Evolutionary conservation across 73 alveolate genomes (phyloP).

Genomic region (Symbiodinium natans): DNA sequence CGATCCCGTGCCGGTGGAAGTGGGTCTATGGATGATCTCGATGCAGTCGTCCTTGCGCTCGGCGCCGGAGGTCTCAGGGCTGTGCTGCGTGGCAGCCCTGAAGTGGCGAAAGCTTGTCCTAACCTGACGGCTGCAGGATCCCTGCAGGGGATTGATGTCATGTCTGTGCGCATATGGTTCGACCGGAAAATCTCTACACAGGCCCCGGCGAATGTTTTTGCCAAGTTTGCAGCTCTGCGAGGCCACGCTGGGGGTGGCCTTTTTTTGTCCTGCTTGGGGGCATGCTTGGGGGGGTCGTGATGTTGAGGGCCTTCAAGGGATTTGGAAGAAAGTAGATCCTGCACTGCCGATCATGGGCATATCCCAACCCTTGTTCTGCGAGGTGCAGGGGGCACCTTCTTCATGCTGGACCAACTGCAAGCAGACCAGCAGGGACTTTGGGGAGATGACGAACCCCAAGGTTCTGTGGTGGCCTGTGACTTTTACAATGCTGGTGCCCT

Average conservation of each 20-base stretch:
- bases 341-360: no score
- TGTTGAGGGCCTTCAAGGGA: no score
- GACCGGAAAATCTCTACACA: constrained; percentile 60
- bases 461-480: constrained; percentile 93
- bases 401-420: constrained; percentile 93
- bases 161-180: constrained; percentile 83
- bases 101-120: constrained; percentile 66
- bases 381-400: constrained; percentile 93
- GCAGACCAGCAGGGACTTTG: constrained; percentile 53
- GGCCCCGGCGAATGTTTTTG: constrained; percentile 86
- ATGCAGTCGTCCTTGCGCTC: constrained; percentile 81
- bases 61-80: constrained; percentile 88
- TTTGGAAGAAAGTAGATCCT: no score
- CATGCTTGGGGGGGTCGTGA: constrained; percentile 11
- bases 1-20: neutral
- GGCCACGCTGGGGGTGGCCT: constrained; percentile 63
- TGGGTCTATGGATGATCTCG: constrained; percentile 3
- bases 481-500: constrained; percentile 92
- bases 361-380: no score
- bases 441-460: constrained; percentile 56
- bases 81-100: constrained; percentile 57
- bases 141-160: constrained; percentile 55
- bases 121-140: constrained; percentile 38
- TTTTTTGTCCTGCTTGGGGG: constrained; percentile 43
- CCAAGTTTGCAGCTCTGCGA: constrained; percentile 43